A percentile compares a stretch with the other conserved stretches of the same genome.
These are phyloP conservation scores for Hyparrhenia diplandra DNA, from an alignment of 176 grass and related monocot genomes.

Conservation along the genomic window DNA sequence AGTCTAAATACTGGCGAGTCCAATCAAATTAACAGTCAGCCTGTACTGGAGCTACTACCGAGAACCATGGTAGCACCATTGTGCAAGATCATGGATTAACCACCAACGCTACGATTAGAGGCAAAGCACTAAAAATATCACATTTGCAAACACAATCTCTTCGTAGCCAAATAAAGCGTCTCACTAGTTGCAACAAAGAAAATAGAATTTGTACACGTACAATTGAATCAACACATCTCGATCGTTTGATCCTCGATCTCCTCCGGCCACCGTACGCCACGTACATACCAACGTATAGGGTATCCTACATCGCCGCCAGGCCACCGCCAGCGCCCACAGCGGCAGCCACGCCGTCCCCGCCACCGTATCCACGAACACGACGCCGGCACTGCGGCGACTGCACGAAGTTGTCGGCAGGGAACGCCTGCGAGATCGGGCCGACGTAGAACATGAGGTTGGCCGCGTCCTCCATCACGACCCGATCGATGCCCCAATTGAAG, in stretches of 20 bases:
- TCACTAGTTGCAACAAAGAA: background rate
- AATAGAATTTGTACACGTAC: background rate
- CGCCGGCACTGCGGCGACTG: constrained; percentile 39
- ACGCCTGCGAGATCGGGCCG: constrained; percentile 51
- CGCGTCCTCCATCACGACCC: constrained; percentile 36
- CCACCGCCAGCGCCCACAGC: background rate
- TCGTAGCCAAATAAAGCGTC: background rate
- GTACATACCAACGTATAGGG: background rate
- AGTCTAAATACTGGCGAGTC: too few species aligned
- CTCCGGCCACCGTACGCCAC: background rate
- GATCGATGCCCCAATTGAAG: constrained; percentile 42
- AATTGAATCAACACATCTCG: background rate
- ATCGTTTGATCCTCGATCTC: background rate
- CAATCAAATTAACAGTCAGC: too few species aligned
- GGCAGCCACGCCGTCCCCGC: background rate
- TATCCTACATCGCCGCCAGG: constrained; percentile 27
- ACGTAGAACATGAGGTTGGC: constrained; percentile 49
- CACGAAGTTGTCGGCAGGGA: constrained; percentile 36
- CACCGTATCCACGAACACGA: background rate
- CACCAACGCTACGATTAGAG: background rate
- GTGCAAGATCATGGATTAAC: background rate
- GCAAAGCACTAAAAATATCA: background rate
- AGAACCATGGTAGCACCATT: background rate
- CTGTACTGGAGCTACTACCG: too few species aligned
- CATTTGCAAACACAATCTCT: background rate